Evolutionary conservation across 805 yeast species (phyloP).

Genomic region (Yamadazyma nakazawae): DNA sequence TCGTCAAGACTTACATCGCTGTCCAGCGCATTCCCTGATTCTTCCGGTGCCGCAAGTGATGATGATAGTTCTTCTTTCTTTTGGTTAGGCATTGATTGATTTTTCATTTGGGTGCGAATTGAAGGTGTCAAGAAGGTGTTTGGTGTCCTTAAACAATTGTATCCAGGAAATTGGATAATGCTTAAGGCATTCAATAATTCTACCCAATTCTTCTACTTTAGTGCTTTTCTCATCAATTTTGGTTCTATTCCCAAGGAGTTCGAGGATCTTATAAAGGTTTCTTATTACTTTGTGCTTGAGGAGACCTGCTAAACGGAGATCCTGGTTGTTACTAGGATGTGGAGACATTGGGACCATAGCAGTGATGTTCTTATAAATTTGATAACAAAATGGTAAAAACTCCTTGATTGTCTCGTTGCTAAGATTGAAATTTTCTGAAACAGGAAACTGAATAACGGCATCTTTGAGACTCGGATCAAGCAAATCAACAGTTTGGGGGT

Average conservation of each 20-base stretch:
- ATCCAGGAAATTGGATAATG: not conserved
- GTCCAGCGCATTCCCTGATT: not conserved
- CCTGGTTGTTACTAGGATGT: slow-evolving; percentile 6
- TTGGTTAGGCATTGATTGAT: not conserved
- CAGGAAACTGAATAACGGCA: not conserved
- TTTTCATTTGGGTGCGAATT: slow-evolving; percentile 1
- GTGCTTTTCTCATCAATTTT: not conserved
- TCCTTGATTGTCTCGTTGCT: slow-evolving; percentile 1
- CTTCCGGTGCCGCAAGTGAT: not conserved
- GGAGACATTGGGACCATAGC: not conserved
- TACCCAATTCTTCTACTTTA: not conserved
- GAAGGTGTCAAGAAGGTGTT: not conserved
- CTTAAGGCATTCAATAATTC: not conserved
- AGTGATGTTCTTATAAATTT: not conserved
- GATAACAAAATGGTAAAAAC: not conserved
- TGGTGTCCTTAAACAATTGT: not conserved
- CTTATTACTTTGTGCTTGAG: slow-evolving; percentile 7
- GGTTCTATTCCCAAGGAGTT: not conserved
- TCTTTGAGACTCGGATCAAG: not conserved
- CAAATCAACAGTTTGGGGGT: not conserved
- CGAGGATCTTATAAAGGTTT: not conserved
- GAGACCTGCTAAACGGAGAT: slow-evolving; percentile 6
- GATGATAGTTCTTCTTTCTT: not conserved
- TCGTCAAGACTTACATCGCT: slow-evolving; percentile 43
- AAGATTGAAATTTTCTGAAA: not conserved